phyloP scores from a whole-genome alignment of 306 rosid genomes.

The Vachellia pachyceras region DNA sequence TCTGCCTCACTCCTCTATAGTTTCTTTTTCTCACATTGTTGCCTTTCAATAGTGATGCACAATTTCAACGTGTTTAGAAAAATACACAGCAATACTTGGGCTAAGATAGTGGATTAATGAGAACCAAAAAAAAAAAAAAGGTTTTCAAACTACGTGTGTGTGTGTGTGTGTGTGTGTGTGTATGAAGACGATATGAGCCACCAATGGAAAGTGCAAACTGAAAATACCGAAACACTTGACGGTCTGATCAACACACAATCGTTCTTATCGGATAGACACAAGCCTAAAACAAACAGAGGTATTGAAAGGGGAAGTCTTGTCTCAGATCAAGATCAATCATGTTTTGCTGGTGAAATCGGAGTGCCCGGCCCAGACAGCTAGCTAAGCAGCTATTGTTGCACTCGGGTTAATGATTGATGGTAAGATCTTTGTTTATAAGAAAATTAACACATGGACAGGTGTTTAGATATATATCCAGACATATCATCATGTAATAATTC shows the following conservation, averaged over 20 bases:
- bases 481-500: not conserved
- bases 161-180: not conserved
- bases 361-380: not conserved
- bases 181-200: not conserved
- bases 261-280: not conserved
- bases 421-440: not conserved
- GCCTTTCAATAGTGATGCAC: not conserved
- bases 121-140: too few relatives aligned
- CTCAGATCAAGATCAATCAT: slow-evolving; percentile 25
- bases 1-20: slow-evolving; percentile 60
- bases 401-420: slow-evolving; percentile 22
- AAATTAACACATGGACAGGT: not conserved
- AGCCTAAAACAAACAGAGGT: slow-evolving; percentile 2
- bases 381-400: slow-evolving; percentile 25
- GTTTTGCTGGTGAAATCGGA: not conserved
- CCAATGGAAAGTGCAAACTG: not conserved
- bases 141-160: not conserved
- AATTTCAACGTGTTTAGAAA: not conserved
- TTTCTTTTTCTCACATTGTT: slow-evolving; percentile 40
- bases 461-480: not conserved
- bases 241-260: slow-evolving; percentile 18
- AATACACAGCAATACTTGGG: not conserved
- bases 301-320: slow-evolving; percentile 13
- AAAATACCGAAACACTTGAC: slow-evolving; percentile 19
- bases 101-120: not conserved